These are phyloP conservation scores for Claviceps monticola DNA, from an alignment of 2,329 filamentous ascomycete genomes.

Conservation along the genomic window DNA sequence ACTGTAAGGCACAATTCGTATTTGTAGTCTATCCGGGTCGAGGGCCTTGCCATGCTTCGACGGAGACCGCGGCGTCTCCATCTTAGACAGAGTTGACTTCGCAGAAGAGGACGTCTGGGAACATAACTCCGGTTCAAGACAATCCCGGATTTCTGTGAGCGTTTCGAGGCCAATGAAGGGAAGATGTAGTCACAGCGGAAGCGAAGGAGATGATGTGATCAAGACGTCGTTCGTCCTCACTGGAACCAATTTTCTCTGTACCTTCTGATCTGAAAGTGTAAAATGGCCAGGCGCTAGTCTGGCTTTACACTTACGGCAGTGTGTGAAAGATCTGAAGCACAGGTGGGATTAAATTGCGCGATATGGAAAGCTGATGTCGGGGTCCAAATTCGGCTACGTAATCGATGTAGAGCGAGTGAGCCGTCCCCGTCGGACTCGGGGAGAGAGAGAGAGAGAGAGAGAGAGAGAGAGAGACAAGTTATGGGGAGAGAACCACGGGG, in stretches of 20 bases:
- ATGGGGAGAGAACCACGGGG: no score
- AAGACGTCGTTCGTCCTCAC: neutral
- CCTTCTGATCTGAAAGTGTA: no score
- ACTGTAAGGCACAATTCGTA: slow-evolving; percentile 26
- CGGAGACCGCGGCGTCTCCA: neutral
- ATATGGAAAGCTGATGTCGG: no score
- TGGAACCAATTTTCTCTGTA: neutral
- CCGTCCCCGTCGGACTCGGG: no score
- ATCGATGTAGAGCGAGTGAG: no score
- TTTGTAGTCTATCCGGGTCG: slow-evolving; percentile 16
- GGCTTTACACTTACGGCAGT: no score
- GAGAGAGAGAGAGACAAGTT: no score
- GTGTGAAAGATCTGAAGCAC: no score
- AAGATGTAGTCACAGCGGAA: neutral
- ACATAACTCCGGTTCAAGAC: slow-evolving; percentile 1
- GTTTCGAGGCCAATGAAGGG: neutral
- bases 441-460: no score
- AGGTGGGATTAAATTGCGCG: no score
- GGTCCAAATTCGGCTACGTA: no score
- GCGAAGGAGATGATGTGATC: neutral
- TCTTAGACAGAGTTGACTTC: slow-evolving; percentile 2
- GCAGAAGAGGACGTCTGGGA: neutral
- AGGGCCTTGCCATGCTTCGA: neutral
- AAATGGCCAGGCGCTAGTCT: no score
- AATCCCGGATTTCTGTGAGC: neutral